phyloP scores from a whole-genome alignment of 257 asterid genomes.

The Rubia yunnanensis region DNA sequence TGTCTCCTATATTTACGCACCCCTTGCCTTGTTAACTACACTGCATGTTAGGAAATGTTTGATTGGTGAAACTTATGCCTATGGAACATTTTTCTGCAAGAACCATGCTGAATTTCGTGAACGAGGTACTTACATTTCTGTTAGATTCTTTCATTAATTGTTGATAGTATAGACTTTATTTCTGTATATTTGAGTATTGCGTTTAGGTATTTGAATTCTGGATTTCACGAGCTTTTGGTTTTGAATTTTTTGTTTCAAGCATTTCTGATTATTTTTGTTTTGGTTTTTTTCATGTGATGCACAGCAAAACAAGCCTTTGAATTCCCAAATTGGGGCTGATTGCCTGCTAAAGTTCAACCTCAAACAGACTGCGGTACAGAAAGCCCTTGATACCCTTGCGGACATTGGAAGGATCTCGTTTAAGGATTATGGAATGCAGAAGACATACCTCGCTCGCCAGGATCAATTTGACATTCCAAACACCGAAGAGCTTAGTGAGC shows the following conservation, averaged over 20 bases:
- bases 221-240: neutral
- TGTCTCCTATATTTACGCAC: too few species aligned
- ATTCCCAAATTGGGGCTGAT: conserved; percentile 48
- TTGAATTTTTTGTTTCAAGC: neutral
- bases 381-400: conserved; percentile 43
- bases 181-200: too few species aligned
- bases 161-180: too few species aligned
- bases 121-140: conserved; percentile 50
- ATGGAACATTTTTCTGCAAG: conserved; percentile 44
- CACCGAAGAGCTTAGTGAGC: conserved; percentile 64
- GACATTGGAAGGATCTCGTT: conserved; percentile 44
- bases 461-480: conserved; percentile 92
- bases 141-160: too few species aligned
- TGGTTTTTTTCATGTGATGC: conserved; percentile 7
- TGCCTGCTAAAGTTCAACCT: conserved; percentile 47
- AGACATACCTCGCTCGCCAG: conserved; percentile 80
- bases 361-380: conserved; percentile 44
- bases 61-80: too few species aligned
- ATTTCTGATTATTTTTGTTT: too few species aligned
- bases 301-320: conserved; percentile 51
- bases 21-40: too few species aligned
- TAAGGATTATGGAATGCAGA: conserved; percentile 95
- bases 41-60: too few species aligned
- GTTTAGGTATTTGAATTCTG: neutral
- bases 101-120: conserved; percentile 81